These are phyloP conservation scores for Aspergillus ochraceus DNA, from an alignment of 2,329 filamentous ascomycete species.

Conservation along the genomic window DNA sequence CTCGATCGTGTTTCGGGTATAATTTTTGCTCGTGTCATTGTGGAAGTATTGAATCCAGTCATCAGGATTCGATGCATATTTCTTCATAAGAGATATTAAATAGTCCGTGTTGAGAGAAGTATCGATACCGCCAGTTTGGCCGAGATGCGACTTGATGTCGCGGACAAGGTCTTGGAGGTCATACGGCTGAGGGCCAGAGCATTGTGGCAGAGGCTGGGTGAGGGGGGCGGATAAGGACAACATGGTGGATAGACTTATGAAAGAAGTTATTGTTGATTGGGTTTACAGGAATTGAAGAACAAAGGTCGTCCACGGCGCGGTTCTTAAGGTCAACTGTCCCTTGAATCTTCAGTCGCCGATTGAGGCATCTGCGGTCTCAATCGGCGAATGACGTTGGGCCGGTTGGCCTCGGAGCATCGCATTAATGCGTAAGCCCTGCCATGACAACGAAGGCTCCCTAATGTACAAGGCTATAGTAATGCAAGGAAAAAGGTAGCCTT, in stretches of 20 bases:
- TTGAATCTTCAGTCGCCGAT: neutral
- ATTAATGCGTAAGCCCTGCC: too few species aligned
- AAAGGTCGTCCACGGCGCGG: neutral
- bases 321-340: neutral
- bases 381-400: neutral
- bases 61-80: conserved; percentile 27
- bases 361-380: neutral
- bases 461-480: too few species aligned
- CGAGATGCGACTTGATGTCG: conserved; percentile 31
- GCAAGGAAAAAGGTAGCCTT: too few species aligned
- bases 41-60: conserved; percentile 31
- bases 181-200: conserved; percentile 4
- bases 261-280: neutral
- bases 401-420: neutral
- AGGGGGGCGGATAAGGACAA: neutral
- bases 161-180: conserved; percentile 24
- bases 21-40: conserved; percentile 34
- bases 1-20: conserved; percentile 34
- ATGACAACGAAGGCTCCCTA: too few species aligned
- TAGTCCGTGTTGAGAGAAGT: conserved; percentile 25
- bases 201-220: neutral
- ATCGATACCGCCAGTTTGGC: conserved; percentile 26
- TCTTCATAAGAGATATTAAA: conserved; percentile 27
- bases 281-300: neutral
- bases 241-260: neutral